Base-by-base conservation (phyloP, 805 yeast genomes). In the Ogataea pignaliae region DNA sequence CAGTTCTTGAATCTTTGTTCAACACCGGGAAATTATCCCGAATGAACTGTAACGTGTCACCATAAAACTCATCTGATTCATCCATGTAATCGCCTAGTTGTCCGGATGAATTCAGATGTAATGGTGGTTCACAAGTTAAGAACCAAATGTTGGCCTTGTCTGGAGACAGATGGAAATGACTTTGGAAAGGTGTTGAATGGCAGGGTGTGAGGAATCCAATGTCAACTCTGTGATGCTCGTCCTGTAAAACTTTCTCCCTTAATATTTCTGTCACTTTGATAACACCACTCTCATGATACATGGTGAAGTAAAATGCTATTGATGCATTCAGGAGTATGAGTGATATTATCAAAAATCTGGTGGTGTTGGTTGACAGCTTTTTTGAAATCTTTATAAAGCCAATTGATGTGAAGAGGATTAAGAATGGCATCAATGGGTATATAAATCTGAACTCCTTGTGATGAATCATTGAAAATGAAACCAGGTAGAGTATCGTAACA, bases 161-260 rank as follows among this genome's bases (percentile, higher is more conserved):
- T 14, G 68, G 60, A 10, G 68, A 61, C 17, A 85, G 66, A 57
- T 90, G 96, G 34, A 93, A 64, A 59, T 85, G 81, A 21, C 93
- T 78, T 58, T 88, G 96, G 81, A 93, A 86, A 2, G 99, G 99
- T 0, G 97, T 91, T 0, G 98, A 90, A 63, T 93, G 99, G 56
- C 99, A 93, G 0, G 99, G 99, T 59, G 90, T 88, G 13, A 93
- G 63, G 53, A 93, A 87, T 0, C 97, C 96, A 28, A 90, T 65
- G 1, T 85, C 72, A 9, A 63, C 33, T 6, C 9, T 30, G 33
- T 30, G 30, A 69, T 60, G 10, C 32, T 18, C 26, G 13, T 43
- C 44, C 4, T 42, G 17, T 6, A 53, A 36, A 3, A 60, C 50
- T 11, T 50, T 40, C 6, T 56, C 47, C 34, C 81, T 71, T 17